These are phyloP conservation scores for Cyberlindnera maritima DNA, from an alignment of 805 yeast species.

Conservation along the genomic window DNA sequence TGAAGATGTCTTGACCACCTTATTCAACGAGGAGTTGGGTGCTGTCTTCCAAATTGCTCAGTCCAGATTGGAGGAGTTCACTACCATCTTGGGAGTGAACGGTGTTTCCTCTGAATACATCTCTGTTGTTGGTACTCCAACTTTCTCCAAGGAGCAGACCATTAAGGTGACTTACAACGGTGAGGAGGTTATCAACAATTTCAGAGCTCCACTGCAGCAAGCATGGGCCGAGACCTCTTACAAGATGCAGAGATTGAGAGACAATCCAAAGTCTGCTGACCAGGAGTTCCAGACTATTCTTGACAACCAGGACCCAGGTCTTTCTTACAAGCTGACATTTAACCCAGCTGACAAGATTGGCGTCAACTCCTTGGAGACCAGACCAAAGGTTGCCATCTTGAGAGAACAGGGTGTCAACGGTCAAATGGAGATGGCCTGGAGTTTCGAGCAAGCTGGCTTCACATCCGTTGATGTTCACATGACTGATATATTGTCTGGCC, in stretches of 20 bases:
- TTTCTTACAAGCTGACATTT: slow-evolving; percentile 75
- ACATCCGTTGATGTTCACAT: slow-evolving; percentile 93
- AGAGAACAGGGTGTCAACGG: slow-evolving; percentile 99
- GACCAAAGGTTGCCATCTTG: slow-evolving; percentile 90
- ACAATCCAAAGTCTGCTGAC: slow-evolving; percentile 86
- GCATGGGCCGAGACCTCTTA: slow-evolving; percentile 87
- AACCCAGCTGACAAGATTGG: slow-evolving; percentile 51
- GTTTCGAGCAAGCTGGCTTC: slow-evolving; percentile 93
- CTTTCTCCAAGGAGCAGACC: slow-evolving; percentile 50
- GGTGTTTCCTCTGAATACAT: slow-evolving; percentile 58
- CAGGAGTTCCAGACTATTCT: slow-evolving; percentile 74
- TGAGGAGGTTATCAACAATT: slow-evolving; percentile 41
- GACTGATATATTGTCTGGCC: slow-evolving; percentile 83
- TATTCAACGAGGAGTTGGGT: slow-evolving; percentile 94
- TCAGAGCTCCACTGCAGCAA: slow-evolving; percentile 74
- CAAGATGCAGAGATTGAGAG: slow-evolving; percentile 87
- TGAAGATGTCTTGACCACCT: slow-evolving; percentile 45
- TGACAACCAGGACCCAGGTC: slow-evolving; percentile 89
- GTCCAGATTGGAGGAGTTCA: slow-evolving; percentile 53
- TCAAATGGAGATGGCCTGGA: slow-evolving; percentile 98
- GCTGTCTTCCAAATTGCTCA: slow-evolving; percentile 85
- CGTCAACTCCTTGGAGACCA: slow-evolving; percentile 35
- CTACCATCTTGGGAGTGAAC: slow-evolving; percentile 48
- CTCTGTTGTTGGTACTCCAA: slow-evolving; percentile 67
- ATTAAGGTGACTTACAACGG: slow-evolving; percentile 49